Conservation (phyloP, 1,284 basidiomycete genomes). For the Vanrija sp. region DNA sequence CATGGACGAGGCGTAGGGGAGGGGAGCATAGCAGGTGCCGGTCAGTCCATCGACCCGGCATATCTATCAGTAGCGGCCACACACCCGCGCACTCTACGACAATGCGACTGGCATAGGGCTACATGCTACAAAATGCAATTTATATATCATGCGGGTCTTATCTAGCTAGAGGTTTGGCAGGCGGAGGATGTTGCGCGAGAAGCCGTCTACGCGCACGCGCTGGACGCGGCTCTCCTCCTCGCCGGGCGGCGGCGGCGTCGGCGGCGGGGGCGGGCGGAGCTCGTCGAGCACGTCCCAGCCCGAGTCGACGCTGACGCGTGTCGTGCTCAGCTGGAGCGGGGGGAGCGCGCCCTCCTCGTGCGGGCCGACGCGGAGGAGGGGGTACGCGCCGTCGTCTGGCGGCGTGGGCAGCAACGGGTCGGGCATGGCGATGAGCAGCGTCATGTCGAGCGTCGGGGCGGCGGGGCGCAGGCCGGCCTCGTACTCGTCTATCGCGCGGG, state of each 20-base stretch:
- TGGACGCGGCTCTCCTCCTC: neutral
- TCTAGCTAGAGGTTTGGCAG: neutral
- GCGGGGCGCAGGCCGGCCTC: neutral
- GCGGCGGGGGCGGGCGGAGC: conserved; percentile 6
- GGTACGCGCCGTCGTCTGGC: neutral
- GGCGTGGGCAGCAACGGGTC: neutral
- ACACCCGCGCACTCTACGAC: neutral
- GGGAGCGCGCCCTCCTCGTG: conserved; percentile 6
- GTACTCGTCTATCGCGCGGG: neutral
- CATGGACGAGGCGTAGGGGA: neutral
- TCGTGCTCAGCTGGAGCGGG: conserved; percentile 1
- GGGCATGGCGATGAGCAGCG: conserved; percentile 20
- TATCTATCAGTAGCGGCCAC: too few species aligned
- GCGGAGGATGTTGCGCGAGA: conserved; percentile 1
- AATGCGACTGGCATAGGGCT: neutral
- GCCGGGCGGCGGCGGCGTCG: neutral
- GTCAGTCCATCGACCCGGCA: too few species aligned
- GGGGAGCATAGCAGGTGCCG: neutral
- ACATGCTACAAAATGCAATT: conserved; percentile 1
- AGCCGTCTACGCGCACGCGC: conserved; percentile 6
- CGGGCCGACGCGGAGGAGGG: neutral
- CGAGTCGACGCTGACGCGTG: neutral
- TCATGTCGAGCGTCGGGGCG: conserved; percentile 5
- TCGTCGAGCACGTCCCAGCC: conserved; percentile 10
- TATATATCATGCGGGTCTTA: neutral